A percentile compares a stretch with the other conserved stretches of the same genome.
Conservation (phyloP, 139 green algal species). For the Chlamydomonas sphaeroides region DNA sequence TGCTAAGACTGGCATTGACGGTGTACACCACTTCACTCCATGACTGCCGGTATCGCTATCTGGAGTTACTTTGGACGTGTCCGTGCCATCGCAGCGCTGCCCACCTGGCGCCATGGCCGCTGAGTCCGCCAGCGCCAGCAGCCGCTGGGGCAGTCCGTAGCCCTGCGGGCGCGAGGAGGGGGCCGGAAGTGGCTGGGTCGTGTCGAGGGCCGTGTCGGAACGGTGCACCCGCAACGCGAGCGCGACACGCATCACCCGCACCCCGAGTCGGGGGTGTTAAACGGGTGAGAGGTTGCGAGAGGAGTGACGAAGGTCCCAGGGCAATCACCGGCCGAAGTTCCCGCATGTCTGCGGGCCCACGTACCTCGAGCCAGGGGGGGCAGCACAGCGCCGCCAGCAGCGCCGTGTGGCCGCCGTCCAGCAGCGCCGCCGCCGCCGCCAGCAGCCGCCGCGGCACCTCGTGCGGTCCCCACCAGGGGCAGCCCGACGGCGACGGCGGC, state of each 20-base stretch:
- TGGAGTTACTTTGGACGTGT: too few species aligned
- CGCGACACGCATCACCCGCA: background rate
- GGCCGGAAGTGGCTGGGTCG: too few species aligned
- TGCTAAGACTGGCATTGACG: too few species aligned
- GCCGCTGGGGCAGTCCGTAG: conserved; percentile 18
- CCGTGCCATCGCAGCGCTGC: too few species aligned
- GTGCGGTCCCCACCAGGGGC: background rate
- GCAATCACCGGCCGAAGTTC: too few species aligned
- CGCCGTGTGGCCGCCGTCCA: background rate
- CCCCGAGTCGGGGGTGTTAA: background rate
- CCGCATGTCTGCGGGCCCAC: too few species aligned
- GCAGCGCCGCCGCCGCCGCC: background rate
- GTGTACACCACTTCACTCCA: too few species aligned
- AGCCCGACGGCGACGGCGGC: background rate
- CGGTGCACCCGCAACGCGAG: background rate
- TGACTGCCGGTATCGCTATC: too few species aligned
- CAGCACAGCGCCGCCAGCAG: conserved; percentile 13
- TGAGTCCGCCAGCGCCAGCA: conserved; percentile 30
- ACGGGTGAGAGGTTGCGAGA: background rate
- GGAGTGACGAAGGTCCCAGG: too few species aligned
- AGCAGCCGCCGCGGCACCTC: conserved; percentile 17
- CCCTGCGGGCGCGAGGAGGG: background rate
- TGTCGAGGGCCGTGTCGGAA: background rate
- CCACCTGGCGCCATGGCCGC: conserved; percentile 1
- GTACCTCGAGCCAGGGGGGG: background rate